Evolutionary conservation across 805 yeast species (phyloP), one percentile per base, ranked within the genome.

Genomic region (Saccharomycopsis schoenii): DNA sequence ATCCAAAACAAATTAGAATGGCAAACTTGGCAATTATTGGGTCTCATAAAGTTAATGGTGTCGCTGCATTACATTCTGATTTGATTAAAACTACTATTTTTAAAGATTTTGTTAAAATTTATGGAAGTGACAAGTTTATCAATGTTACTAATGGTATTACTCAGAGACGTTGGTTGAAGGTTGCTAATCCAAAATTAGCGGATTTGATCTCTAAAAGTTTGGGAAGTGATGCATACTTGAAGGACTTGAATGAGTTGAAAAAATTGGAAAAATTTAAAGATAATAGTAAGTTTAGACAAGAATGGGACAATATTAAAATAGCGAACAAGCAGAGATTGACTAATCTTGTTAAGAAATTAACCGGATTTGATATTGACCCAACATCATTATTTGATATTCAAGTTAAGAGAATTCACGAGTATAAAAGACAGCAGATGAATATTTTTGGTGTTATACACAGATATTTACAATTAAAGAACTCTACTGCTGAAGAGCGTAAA

Each of bases 111-210:
- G 97, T 91, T 60, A 80, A 80, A 64, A 80, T 91, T 42, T 91
- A 82, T 68, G 97, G 97, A 57, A 69, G 79, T 24, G 89, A 88
- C 65, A 89, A 88, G 74, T 91, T 91, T 74, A 88, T 89, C 58
- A 91, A 91, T 69, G 97, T 91, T 64, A 91, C 97, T 57, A 91
- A 91, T 73, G 97, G 97, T 76, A 84, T 91, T 70, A 91, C 97
- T 2, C 97, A 97, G 67, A 84, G 97, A 80, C 85, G 97, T 76
- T 91, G 97, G 97, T 81, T 91, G 71, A 85, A 84, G 71, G 96
- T 91, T 76, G 96, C 97, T 58, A 92, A 91, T 73, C 97, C 97
- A 11, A 79, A 77, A 66, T 78, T 91, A 67, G 81, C 94, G 17
- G 76, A 74, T n/a, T 79, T 91, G 66, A 92, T 92, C 70, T 80